These are phyloP conservation scores for Parascedosporium putredinis DNA, from an alignment of 2,329 filamentous ascomycete species.

Conservation along the genomic window DNA sequence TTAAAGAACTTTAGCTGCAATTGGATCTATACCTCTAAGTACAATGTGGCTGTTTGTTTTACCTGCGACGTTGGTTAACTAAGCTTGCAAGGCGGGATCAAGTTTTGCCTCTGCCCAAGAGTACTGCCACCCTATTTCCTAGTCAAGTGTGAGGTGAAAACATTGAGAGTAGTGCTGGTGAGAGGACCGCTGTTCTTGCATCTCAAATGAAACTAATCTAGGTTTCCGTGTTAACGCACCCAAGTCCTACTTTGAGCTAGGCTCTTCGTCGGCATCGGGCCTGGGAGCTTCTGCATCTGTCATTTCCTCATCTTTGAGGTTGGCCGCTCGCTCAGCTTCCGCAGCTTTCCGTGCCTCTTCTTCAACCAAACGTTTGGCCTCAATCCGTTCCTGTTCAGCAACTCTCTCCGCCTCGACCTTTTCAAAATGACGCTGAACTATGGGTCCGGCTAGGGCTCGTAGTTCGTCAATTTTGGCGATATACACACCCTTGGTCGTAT, in stretches of 20 bases:
- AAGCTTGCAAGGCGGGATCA: no score
- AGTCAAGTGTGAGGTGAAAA: no score
- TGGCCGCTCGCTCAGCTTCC: slow-evolving; percentile 37
- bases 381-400: slow-evolving; percentile 63
- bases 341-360: slow-evolving; percentile 45
- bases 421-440: slow-evolving; percentile 90
- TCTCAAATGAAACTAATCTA: no score
- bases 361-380: slow-evolving; percentile 60
- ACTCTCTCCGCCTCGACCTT: slow-evolving; percentile 82
- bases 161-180: no score
- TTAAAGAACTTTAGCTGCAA: no score
- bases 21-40: no score
- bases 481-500: slow-evolving; percentile 88
- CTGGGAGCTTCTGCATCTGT: slow-evolving; percentile 47
- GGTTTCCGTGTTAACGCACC: background rate
- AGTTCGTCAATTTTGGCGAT: slow-evolving; percentile 94
- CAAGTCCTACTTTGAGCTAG: slow-evolving; percentile 23
- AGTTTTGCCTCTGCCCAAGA: no score
- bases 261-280: slow-evolving; percentile 37
- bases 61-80: no score
- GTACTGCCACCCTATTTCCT: no score
- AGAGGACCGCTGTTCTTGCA: no score
- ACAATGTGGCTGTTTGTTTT: no score
- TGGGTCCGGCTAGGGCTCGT: slow-evolving; percentile 77
- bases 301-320: slow-evolving; percentile 52